Percentiles rank a stretch among this genome's conserved stretches.
Conservation (phyloP, 257 asterid genomes). For the Cinchona pubescens region DNA sequence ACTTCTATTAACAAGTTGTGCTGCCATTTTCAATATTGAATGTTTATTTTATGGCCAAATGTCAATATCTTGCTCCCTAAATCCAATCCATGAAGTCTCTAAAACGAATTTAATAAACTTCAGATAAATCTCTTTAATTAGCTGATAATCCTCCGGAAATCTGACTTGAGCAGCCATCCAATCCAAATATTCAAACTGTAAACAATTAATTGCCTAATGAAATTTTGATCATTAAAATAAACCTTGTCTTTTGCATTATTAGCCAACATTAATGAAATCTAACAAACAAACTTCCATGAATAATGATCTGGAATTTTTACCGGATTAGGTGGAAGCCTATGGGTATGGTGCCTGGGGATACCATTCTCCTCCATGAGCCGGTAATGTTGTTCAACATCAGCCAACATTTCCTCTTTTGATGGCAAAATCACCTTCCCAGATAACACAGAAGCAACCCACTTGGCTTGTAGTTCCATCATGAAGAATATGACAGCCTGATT, state of each 20-base stretch:
- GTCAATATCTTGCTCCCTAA: too few relatives aligned
- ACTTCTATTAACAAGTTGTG: too few relatives aligned
- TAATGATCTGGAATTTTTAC: too few relatives aligned
- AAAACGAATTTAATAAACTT: background rate
- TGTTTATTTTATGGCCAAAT: background rate
- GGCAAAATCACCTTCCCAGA: constrained; percentile 49
- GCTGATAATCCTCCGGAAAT: too few relatives aligned
- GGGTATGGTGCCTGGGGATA: constrained; percentile 18
- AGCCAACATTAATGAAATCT: too few relatives aligned
- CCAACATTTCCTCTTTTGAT: constrained; percentile 43
- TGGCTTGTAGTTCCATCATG: constrained; percentile 52
- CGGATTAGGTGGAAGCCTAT: constrained; percentile 29
- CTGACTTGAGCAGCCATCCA: too few relatives aligned
- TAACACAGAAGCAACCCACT: constrained; percentile 55
- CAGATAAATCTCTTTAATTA: background rate
- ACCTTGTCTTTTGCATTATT: too few relatives aligned
- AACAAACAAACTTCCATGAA: too few relatives aligned
- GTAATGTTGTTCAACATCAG: constrained; percentile 41
- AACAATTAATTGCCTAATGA: too few relatives aligned
- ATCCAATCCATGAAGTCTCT: background rate
- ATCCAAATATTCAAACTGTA: too few relatives aligned
- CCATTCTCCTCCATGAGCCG: constrained; percentile 38
- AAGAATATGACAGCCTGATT: constrained; percentile 21
- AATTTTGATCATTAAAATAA: too few relatives aligned
- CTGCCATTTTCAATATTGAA: too few relatives aligned